phyloP scores from a whole-genome alignment of 345 rosid genomes.

The Salix caprea region DNA sequence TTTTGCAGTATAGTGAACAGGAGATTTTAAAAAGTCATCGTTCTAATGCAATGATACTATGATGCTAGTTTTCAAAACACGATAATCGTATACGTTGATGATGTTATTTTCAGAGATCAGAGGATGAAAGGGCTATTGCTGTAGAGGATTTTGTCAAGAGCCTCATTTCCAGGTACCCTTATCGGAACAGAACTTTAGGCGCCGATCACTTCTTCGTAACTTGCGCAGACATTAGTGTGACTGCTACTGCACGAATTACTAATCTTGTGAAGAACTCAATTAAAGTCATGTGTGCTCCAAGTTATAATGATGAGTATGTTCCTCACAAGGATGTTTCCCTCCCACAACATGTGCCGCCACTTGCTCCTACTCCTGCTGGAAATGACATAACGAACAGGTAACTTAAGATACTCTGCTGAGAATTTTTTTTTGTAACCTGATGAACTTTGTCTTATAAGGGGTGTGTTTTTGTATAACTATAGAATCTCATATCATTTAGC shows the following conservation, averaged over 20 bases:
- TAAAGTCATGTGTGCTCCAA: conserved; percentile 15
- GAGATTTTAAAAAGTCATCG: too few species aligned
- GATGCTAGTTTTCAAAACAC: too few species aligned
- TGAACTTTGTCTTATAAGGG: neutral
- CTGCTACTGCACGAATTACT: neutral
- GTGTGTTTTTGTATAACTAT: neutral
- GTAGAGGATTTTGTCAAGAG: conserved; percentile 2
- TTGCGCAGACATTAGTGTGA: conserved; percentile 14
- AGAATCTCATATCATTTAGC: neutral
- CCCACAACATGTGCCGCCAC: conserved; percentile 9
- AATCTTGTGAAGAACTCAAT: conserved; percentile 22
- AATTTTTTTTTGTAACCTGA: neutral
- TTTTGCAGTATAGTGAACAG: neutral
- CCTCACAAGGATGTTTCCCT: conserved; percentile 28
- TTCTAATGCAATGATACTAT: neutral
- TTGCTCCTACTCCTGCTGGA: conserved; percentile 4
- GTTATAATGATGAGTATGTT: conserved; percentile 9
- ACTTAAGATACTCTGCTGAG: neutral
- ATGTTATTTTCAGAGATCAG: conserved; percentile 1
- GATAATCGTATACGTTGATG: neutral
- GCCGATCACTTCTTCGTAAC: conserved; percentile 21
- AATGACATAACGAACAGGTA: conserved; percentile 15
- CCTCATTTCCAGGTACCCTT: conserved; percentile 16
- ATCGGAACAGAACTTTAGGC: conserved; percentile 23
- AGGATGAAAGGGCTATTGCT: neutral